These are phyloP conservation scores for grape (Vitis vinifera) DNA, from an alignment of 164 flowering plant genomes.

Conservation along the genomic window DNA sequence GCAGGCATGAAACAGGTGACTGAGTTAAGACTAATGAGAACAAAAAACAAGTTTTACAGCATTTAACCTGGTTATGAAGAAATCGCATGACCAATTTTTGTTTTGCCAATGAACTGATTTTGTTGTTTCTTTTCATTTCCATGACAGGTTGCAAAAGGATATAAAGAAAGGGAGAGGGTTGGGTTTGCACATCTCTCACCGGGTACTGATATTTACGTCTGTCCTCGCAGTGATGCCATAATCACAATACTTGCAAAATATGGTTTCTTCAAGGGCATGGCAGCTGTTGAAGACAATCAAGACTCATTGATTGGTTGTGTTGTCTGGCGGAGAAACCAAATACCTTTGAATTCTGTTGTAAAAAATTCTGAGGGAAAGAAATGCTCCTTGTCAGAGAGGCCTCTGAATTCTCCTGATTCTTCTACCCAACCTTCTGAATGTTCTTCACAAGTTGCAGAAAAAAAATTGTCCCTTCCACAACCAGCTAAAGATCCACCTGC, in stretches of 20 bases:
- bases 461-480: slow-evolving; percentile 7
- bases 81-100: not conserved
- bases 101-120: not conserved
- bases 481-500: slow-evolving; percentile 6
- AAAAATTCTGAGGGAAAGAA: slow-evolving; percentile 25
- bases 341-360: slow-evolving; percentile 18
- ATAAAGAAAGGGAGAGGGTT: slow-evolving; percentile 41
- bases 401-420: slow-evolving; percentile 18
- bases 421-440: not conserved
- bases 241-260: slow-evolving; percentile 58
- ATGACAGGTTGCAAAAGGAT: slow-evolving; percentile 46
- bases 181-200: slow-evolving; percentile 47
- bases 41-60: not conserved
- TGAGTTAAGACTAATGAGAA: not conserved
- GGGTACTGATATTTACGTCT: slow-evolving; percentile 51
- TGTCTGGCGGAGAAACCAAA: slow-evolving; percentile 52
- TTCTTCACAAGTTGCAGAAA: slow-evolving; percentile 2
- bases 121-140: not conserved
- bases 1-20: slow-evolving; percentile 58
- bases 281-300: slow-evolving; percentile 42
- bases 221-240: slow-evolving; percentile 54
- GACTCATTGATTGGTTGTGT: slow-evolving; percentile 57
- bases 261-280: slow-evolving; percentile 66
- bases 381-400: slow-evolving; percentile 11
- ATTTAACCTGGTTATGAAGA: not conserved